A percentile compares a stretch with the other conserved stretches of the same genome.
Evolutionary conservation across 2,329 filamentous ascomycete genomes (phyloP).

Genomic region (Salinomyces thailandicus): DNA sequence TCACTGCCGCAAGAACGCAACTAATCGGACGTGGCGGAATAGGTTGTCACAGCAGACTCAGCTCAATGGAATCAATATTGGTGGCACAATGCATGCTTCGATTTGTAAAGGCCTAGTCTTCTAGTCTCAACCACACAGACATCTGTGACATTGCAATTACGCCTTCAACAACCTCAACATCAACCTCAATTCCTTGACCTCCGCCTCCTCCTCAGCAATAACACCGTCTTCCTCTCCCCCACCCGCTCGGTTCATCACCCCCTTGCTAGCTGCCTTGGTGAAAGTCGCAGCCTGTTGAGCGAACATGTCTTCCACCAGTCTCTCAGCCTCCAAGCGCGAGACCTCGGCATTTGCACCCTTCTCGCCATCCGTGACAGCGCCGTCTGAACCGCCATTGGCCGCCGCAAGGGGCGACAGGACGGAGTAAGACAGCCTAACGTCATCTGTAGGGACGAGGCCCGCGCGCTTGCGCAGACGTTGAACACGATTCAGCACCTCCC

Average conservation of each 20-base stretch:
- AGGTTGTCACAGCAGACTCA: too few relatives aligned
- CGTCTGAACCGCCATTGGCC: slow-evolving; percentile 43
- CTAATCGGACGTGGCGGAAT: too few relatives aligned
- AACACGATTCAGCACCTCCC: slow-evolving; percentile 87
- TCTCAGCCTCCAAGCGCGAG: slow-evolving; percentile 21
- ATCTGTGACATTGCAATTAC: too few relatives aligned
- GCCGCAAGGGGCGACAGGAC: slow-evolving; percentile 45
- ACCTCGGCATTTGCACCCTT: slow-evolving; percentile 18
- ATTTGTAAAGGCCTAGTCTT: too few relatives aligned
- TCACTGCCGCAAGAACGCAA: too few relatives aligned
- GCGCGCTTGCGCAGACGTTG: slow-evolving; percentile 92
- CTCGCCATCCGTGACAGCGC: slow-evolving; percentile 14
- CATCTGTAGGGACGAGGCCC: slow-evolving; percentile 79
- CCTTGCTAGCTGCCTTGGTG: slow-evolving; percentile 25
- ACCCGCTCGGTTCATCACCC: slow-evolving; percentile 15
- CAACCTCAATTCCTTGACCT: slow-evolving; percentile 47
- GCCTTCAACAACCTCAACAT: slow-evolving; percentile 9
- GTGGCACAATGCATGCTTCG: too few relatives aligned
- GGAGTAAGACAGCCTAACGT: slow-evolving; percentile 88
- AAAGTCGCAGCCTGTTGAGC: slow-evolving; percentile 24
- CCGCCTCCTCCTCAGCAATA: slow-evolving; percentile 72
- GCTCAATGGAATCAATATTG: too few relatives aligned
- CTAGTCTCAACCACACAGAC: too few relatives aligned
- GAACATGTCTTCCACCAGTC: slow-evolving; percentile 27
- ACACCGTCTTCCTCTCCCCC: slow-evolving; percentile 37